A percentile compares a stretch with the other conserved stretches of the same genome.
Conservation (phyloP, 1,284 basidiomycete genomes). For the Melanopsichium pennsylvanicum region DNA sequence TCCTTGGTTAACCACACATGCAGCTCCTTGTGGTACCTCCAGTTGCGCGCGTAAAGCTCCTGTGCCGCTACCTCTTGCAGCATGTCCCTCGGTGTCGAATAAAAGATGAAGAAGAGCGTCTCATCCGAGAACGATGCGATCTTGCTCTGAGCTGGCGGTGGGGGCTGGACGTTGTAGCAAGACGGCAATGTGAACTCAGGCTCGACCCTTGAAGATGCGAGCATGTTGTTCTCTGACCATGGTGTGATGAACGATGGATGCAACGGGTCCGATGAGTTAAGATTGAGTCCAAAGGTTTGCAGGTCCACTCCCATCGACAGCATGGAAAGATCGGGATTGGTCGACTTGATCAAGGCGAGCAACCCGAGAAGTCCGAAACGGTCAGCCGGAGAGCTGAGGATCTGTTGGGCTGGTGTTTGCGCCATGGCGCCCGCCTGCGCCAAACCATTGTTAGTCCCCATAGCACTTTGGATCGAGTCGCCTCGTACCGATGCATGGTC, state of each 20-base stretch:
- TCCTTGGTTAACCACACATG: constrained; percentile 96
- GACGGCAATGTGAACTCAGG: constrained; percentile 83
- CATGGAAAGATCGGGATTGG: constrained; percentile 85
- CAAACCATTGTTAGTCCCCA: constrained; percentile 4
- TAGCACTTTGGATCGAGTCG: constrained; percentile 13
- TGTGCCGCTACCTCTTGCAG: constrained; percentile 94
- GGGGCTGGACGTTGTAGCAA: constrained; percentile 93
- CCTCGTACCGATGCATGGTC: constrained; percentile 31
- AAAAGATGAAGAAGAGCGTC: constrained; percentile 99
- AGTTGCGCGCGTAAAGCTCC: constrained; percentile 96
- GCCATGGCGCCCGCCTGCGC: constrained; percentile 40
- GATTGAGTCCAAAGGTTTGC: constrained; percentile 89
- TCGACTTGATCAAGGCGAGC: constrained; percentile 88
- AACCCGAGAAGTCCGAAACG: constrained; percentile 91
- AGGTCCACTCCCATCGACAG: constrained; percentile 90
- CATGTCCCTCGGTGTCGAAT: constrained; percentile 88
- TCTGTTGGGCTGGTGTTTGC: constrained; percentile 84
- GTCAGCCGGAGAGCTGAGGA: constrained; percentile 91
- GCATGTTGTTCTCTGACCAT: constrained; percentile 87
- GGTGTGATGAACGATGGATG: constrained; percentile 95
- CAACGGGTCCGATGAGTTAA: constrained; percentile 82
- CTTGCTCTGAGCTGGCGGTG: constrained; percentile 86
- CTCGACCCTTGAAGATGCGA: constrained; percentile 82
- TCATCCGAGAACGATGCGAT: constrained; percentile 91
- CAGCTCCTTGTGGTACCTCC: constrained; percentile 96